Evolutionary conservation across 2,329 filamentous ascomycete species (phyloP).

Genomic region (Cytospora paraplurivora): DNA sequence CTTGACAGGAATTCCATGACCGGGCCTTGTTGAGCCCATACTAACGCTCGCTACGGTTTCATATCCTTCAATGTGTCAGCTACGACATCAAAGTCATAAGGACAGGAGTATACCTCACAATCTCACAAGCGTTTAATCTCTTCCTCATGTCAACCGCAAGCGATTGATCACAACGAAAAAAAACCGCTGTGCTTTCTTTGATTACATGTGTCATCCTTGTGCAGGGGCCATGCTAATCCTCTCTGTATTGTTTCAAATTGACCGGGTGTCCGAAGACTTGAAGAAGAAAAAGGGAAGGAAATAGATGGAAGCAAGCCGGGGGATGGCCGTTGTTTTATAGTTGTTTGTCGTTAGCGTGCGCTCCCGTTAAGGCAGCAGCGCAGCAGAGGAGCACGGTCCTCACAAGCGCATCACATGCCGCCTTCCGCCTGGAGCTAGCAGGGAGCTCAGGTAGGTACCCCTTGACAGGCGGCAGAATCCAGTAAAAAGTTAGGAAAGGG

Average conservation of each 20-base stretch:
- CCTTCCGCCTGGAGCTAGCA: neutral
- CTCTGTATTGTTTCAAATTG: slow-evolving; percentile 24
- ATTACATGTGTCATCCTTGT: slow-evolving; percentile 86
- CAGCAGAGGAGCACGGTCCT: neutral
- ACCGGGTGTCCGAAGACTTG: slow-evolving; percentile 17
- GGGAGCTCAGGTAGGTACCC: neutral
- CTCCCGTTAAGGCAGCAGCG: neutral
- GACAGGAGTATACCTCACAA: neutral
- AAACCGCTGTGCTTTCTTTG: slow-evolving; percentile 68
- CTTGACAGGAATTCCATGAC: no score
- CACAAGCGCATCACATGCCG: neutral
- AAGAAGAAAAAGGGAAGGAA: neutral
- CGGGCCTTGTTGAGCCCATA: no score
- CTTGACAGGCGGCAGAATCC: slow-evolving; percentile 18
- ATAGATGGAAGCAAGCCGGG: neutral
- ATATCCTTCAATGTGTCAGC: neutral
- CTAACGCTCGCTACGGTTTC: no score
- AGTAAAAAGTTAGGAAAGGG: slow-evolving; percentile 18
- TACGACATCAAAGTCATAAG: neutral
- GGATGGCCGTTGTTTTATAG: slow-evolving; percentile 7
- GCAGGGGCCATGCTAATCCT: slow-evolving; percentile 71
- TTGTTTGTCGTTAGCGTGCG: neutral
- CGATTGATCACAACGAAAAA: slow-evolving; percentile 42
- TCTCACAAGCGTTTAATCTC: neutral
- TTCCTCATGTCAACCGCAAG: slow-evolving; percentile 20